Evolutionary conservation across 208 protist species (phyloP).

Genomic region (Leishmania gerbilli): DNA sequence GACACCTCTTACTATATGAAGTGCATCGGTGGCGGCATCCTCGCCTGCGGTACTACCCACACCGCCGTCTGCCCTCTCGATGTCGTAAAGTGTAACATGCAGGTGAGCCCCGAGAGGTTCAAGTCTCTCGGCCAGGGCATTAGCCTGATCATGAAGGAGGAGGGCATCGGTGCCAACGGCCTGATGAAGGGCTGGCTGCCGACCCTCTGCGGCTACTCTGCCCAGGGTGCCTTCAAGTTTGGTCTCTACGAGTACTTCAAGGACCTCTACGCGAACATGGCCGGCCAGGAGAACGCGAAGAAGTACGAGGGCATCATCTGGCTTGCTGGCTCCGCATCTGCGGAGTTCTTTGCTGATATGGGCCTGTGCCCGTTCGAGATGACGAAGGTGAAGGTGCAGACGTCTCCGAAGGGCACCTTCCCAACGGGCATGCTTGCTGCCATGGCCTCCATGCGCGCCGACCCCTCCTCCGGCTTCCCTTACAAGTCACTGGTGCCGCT

Average conservation of each 20-base stretch:
- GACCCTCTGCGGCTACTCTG: constrained; percentile 92
- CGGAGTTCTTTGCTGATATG: constrained; percentile 97
- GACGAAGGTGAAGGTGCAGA: constrained; percentile 94
- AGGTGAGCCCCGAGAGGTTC: constrained; percentile 92
- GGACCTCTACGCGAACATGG: constrained; percentile 83
- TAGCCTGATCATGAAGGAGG: constrained; percentile 58
- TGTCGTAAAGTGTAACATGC: constrained; percentile 97
- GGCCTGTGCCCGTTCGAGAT: constrained; percentile 96
- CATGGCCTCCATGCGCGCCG: constrained; percentile 65
- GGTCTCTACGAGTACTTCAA: constrained; percentile 96
- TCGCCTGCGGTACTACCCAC: constrained; percentile 96
- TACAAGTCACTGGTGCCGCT: constrained; percentile 91
- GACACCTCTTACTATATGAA: constrained; percentile 92
- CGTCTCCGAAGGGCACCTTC: constrained; percentile 80
- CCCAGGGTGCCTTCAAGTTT: constrained; percentile 95
- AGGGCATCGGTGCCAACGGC: constrained; percentile 69
- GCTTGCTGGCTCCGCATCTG: constrained; percentile 92
- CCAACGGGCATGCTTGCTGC: constrained; percentile 74
- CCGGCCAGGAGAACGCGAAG: constrained; percentile 85
- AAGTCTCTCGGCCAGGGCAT: constrained; percentile 76
- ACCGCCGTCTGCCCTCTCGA: constrained; percentile 94
- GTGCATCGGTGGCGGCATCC: constrained; percentile 92
- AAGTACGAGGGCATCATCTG: constrained; percentile 84
- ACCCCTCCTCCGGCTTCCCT: constrained; percentile 82
- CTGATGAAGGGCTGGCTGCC: constrained; percentile 93